Evolutionary conservation across 2,329 filamentous ascomycete genomes (phyloP).

Genomic region (Diplodia mutila): DNA sequence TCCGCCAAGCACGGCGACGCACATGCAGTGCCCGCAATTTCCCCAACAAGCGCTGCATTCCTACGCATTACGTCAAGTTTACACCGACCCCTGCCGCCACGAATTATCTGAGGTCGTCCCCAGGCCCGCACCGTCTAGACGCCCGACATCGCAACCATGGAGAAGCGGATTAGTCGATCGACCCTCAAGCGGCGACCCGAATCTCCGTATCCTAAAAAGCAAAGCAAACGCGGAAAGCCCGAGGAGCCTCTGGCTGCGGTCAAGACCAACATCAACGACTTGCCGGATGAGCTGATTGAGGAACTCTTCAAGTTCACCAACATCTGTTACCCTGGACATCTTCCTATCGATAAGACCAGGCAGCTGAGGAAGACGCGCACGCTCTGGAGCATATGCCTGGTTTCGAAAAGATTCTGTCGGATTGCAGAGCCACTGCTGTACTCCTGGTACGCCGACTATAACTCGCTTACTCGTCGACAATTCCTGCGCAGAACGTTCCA

Average conservation of each 20-base stretch:
- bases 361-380: background rate
- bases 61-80: slow-evolving; percentile 3
- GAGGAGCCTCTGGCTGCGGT: no score
- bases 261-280: background rate
- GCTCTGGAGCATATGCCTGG: slow-evolving; percentile 7
- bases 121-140: background rate
- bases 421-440: slow-evolving; percentile 8
- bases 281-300: slow-evolving; percentile 7
- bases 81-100: background rate
- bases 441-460: background rate
- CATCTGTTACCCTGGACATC: background rate
- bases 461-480: background rate
- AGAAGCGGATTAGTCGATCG: background rate
- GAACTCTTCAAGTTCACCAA: slow-evolving; percentile 8
- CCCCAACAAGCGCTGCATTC: no score
- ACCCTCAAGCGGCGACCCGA: slow-evolving; percentile 1
- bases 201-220: slow-evolving; percentile 1
- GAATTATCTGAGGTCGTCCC: background rate
- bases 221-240: slow-evolving; percentile 12
- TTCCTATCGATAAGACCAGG: slow-evolving; percentile 1
- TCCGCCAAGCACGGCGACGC: background rate
- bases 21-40: background rate
- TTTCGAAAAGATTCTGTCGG: background rate
- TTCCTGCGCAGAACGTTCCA: background rate
- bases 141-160: background rate